Evolutionary conservation across 2,329 filamentous ascomycete genomes (phyloP).

Genomic region (Epichloe gansuensis): DNA sequence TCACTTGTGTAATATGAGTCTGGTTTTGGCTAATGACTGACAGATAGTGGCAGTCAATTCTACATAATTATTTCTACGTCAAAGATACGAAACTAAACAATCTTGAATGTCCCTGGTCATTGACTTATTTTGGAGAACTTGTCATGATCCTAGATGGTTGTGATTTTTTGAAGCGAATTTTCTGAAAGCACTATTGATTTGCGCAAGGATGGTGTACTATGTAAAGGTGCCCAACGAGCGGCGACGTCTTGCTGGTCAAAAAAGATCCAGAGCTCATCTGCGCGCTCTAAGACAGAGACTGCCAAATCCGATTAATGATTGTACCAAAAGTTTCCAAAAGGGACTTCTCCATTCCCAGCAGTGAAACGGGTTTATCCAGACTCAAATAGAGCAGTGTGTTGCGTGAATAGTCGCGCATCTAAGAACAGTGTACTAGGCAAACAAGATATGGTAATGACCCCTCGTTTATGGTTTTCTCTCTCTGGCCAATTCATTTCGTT

Average conservation of each 20-base stretch:
- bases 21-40: constrained; percentile 1
- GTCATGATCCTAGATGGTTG: too few species aligned
- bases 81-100: background rate
- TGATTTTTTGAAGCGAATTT: too few species aligned
- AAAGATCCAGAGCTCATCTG: too few species aligned
- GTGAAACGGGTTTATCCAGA: too few species aligned
- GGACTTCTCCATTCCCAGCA: too few species aligned
- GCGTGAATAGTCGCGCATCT: background rate
- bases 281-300: too few species aligned
- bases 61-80: background rate
- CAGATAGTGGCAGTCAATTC: background rate
- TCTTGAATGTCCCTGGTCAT: background rate
- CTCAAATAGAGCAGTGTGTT: background rate
- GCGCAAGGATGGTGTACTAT: background rate
- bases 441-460: background rate
- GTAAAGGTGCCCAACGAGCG: too few species aligned
- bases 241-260: too few species aligned
- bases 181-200: background rate
- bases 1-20: background rate
- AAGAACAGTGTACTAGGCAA: background rate
- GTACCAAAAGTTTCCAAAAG: too few species aligned
- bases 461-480: constrained; percentile 14
- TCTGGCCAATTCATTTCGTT: constrained; percentile 28
- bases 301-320: too few species aligned
- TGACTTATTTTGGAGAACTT: background rate